Conservation (phyloP, 179 eudicot genomes). For the Patellifolia procumbens region DNA sequence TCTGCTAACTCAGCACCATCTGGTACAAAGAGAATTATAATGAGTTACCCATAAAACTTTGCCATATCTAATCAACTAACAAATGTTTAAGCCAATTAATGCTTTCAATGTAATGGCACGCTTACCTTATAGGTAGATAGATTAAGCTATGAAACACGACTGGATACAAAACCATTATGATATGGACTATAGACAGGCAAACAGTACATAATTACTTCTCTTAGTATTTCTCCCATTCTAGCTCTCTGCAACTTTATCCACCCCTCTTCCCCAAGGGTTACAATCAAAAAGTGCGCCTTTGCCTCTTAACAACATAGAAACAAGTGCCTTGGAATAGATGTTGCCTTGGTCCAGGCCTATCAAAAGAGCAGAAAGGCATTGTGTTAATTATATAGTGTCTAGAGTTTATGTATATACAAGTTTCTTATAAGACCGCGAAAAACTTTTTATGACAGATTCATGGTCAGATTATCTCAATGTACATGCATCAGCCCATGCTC, state of each 20-base stretch:
- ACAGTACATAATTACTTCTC: background rate
- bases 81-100: background rate
- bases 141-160: background rate
- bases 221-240: constrained; percentile 35
- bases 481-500: background rate
- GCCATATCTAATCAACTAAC: background rate
- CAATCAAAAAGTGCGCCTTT: constrained; percentile 59
- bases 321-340: constrained; percentile 72
- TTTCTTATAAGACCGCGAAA: background rate
- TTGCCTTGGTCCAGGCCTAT: constrained; percentile 74
- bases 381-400: background rate
- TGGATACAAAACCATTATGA: background rate
- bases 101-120: background rate
- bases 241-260: constrained; percentile 76
- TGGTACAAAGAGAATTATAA: constrained; percentile 29
- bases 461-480: background rate
- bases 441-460: background rate
- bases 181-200: background rate
- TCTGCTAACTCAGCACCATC: constrained; percentile 47
- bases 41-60: no score
- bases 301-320: constrained; percentile 66
- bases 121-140: background rate
- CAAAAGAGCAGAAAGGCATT: constrained; percentile 18
- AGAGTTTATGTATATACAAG: background rate
- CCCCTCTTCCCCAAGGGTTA: no score